phyloP scores from a whole-genome alignment of 2,329 filamentous ascomycete genomes.

The Aciculosporium take region DNA sequence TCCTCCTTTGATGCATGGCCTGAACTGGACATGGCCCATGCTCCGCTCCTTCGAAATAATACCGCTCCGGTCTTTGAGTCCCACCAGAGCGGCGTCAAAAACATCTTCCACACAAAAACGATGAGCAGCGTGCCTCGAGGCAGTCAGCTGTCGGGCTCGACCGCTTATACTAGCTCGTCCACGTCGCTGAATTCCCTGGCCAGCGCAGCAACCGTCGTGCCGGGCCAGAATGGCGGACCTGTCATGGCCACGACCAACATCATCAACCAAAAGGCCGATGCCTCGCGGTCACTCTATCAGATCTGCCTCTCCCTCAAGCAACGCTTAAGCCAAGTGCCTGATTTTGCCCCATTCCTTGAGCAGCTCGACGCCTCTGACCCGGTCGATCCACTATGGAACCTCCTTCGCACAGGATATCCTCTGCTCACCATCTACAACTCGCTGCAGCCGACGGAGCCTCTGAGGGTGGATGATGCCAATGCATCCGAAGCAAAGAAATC shows the following conservation, averaged over 20 bases:
- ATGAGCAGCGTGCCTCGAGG: constrained; percentile 41
- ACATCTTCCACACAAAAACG: constrained; percentile 26
- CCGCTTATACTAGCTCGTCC: constrained; percentile 37
- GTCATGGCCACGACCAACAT: constrained; percentile 78
- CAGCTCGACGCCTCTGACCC: constrained; percentile 61
- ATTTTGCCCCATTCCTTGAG: constrained; percentile 60
- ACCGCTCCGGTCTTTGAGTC: constrained; percentile 40
- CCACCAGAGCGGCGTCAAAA: constrained; percentile 28
- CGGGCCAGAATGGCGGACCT: constrained; percentile 36
- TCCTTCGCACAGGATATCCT: constrained; percentile 70
- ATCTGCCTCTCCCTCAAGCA: constrained; percentile 79
- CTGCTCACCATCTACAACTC: constrained; percentile 82
- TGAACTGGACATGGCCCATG: constrained; percentile 41
- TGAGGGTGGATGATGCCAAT: constrained; percentile 51
- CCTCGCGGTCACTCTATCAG: constrained; percentile 83
- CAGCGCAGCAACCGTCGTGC: constrained; percentile 28
- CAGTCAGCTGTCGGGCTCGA: constrained; percentile 50
- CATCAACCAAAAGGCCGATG: constrained; percentile 92
- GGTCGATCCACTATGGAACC: constrained; percentile 81
- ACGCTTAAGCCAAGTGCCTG: constrained; percentile 69
- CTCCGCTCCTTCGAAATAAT: constrained; percentile 44
- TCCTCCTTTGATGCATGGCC: constrained; percentile 23
- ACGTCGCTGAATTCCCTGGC: constrained; percentile 37
- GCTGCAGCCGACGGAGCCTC: constrained; percentile 52
- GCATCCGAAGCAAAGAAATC: constrained; percentile 58